Base-by-base conservation (phyloP, 768 basidiomycete species). In the Podaxis mareebaensis region DNA sequence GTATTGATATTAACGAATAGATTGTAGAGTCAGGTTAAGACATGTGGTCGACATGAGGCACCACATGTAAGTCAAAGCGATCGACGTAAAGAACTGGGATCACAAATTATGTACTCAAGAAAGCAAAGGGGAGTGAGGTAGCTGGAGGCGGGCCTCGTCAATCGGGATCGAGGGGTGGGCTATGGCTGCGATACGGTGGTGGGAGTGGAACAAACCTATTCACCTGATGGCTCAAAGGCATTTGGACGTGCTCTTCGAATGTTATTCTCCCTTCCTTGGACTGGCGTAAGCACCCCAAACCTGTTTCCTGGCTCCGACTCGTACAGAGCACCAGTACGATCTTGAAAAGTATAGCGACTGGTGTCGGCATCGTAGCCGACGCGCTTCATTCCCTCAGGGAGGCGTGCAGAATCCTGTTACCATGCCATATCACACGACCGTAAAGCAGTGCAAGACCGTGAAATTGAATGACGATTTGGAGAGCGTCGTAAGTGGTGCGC, bases 361-460 rank as follows among this genome's bases (percentile, higher is more conserved):
- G 80, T 77, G 59, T 87, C 85, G 0, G 83, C 77, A 64, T 87
- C 85, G 60, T 86, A 87, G 2, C 72, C 81, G 11, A 84, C 74
- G 5, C 85, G 77, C 56, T 74, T 77, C 68, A 85, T 74, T 30
- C 84, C 85, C 61, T 77, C 75, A 6, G 81, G 80, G 6, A 83
- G 73, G 46, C 83, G 79, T 69, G 78, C 75, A 53, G 77, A 77
- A 66, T 85, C 83, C 83, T 85, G 33, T 33, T 10, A 53, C 46
- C 42, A 66, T 69, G 42, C n/a, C 42, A 44, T 33, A 33, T 33
- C 33, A 10, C 33, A 33, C 42, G 15, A n/a, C 15, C 42, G 24
- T 15, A 46, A 46, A 15, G 22, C 20, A 13, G 49, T 51, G 22
- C 20, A 22, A 12, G 49, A 51, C 12, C 10, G 28, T 24, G 20